phyloP scores from a whole-genome alignment of 192 early-diverging fungal species.

The Umbelopsis vinacea region DNA sequence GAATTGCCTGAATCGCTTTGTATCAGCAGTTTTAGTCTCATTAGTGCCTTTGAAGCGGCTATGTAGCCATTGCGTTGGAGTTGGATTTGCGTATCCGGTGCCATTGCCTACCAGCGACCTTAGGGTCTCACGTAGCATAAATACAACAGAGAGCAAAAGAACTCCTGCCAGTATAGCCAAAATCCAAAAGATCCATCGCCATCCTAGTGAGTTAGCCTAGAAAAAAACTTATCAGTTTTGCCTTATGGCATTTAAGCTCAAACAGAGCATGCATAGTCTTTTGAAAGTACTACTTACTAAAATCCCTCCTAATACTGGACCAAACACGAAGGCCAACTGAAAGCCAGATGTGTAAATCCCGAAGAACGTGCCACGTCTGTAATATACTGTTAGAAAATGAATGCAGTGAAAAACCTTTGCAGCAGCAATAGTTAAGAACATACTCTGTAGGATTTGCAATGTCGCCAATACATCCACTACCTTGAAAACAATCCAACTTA shows the following conservation, averaged over 20 bases:
- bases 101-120: conserved; percentile 47
- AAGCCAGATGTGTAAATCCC: conserved; percentile 28
- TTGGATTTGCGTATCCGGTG: conserved; percentile 40
- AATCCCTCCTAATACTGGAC: conserved; percentile 34
- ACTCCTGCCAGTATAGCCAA: conserved; percentile 30
- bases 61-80: conserved; percentile 24
- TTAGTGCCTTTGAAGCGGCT: neutral
- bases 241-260: too few relatives aligned
- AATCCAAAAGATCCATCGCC: conserved; percentile 49
- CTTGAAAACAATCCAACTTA: neutral
- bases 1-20: conserved; percentile 28
- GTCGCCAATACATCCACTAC: conserved; percentile 43
- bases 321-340: conserved; percentile 17
- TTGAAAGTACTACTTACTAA: neutral
- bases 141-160: conserved; percentile 33
- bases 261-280: too few relatives aligned
- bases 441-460: conserved; percentile 32
- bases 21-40: neutral
- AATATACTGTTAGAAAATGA: neutral
- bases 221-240: neutral
- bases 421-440: neutral
- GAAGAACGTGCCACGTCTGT: conserved; percentile 28
- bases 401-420: conserved; percentile 6
- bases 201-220: neutral
- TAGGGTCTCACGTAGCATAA: conserved; percentile 51